phyloP scores from a whole-genome alignment of 192 early-diverging fungal genomes.

The Gaertneriomyces semiglobifer region DNA sequence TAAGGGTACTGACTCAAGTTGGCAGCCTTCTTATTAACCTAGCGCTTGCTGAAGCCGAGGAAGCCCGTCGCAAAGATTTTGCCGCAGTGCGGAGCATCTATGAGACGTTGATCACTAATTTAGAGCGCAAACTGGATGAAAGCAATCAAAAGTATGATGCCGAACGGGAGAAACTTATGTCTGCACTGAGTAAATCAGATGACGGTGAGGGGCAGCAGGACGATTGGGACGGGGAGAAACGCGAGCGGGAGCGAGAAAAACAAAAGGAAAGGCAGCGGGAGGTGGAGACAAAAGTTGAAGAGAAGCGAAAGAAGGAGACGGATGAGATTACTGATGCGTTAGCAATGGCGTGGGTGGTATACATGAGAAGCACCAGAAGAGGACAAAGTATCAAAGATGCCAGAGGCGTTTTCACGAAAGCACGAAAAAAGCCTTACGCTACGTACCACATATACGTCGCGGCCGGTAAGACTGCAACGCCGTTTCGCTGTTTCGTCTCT shows the following conservation, averaged over 20 bases:
- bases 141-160: conserved; percentile 41
- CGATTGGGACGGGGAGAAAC: conserved; percentile 50
- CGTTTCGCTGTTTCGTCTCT: neutral
- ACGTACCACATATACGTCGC: conserved; percentile 88
- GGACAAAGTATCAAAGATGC: conserved; percentile 73
- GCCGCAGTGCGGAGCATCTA: conserved; percentile 32
- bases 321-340: conserved; percentile 55
- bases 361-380: conserved; percentile 78
- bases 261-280: conserved; percentile 59
- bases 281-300: conserved; percentile 57
- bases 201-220: conserved; percentile 14
- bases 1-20: neutral
- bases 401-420: conserved; percentile 71
- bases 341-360: conserved; percentile 79
- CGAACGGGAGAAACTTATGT: conserved; percentile 35
- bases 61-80: conserved; percentile 38
- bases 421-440: conserved; percentile 67
- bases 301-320: conserved; percentile 49
- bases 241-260: conserved; percentile 50
- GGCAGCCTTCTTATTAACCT: conserved; percentile 48
- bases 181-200: conserved; percentile 20
- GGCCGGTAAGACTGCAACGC: conserved; percentile 44
- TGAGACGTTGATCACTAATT: conserved; percentile 38
- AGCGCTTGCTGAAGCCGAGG: conserved; percentile 47
- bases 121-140: conserved; percentile 33